phyloP scores from a whole-genome alignment of 2,329 filamentous ascomycete species.

The Paecilomyces niveus region DNA sequence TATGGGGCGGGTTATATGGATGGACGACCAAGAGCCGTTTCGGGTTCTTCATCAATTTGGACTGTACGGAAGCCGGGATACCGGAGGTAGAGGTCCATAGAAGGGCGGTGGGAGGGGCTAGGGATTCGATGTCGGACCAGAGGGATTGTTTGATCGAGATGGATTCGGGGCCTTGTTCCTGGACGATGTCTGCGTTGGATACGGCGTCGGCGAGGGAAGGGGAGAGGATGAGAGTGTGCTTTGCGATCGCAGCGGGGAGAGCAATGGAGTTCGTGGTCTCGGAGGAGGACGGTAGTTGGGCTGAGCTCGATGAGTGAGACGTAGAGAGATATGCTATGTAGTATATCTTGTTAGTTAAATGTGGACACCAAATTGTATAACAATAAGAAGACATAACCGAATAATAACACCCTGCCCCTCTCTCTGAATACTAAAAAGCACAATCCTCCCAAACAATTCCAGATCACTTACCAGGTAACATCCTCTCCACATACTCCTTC shows the following conservation, averaged over 20 bases:
- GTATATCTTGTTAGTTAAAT: background rate
- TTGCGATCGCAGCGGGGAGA: conserved; percentile 8
- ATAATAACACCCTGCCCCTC: no score
- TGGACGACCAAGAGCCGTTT: conserved; percentile 49
- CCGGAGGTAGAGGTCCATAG: conserved; percentile 55
- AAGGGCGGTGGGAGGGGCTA: conserved; percentile 39
- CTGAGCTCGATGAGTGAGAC: background rate
- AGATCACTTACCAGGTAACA: conserved; percentile 24
- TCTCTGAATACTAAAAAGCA: background rate
- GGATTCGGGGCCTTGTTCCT: conserved; percentile 55
- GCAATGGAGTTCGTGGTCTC: background rate
- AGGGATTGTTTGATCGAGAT: conserved; percentile 44
- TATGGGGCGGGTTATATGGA: conserved; percentile 56
- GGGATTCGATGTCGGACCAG: conserved; percentile 45
- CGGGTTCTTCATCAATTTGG: conserved; percentile 33
- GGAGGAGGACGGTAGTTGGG: background rate
- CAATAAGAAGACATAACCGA: no score
- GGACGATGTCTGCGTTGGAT: conserved; percentile 43
- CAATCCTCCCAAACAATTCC: no score
- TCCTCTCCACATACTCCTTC: conserved; percentile 35
- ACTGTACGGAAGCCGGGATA: conserved; percentile 48
- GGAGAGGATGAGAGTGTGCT: conserved; percentile 26
- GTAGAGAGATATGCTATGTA: background rate
- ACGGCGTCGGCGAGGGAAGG: conserved; percentile 36
- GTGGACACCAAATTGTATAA: no score